Evolutionary conservation across 2,329 filamentous ascomycete species (phyloP).

Genomic region (Ceratocystis albifundus): DNA sequence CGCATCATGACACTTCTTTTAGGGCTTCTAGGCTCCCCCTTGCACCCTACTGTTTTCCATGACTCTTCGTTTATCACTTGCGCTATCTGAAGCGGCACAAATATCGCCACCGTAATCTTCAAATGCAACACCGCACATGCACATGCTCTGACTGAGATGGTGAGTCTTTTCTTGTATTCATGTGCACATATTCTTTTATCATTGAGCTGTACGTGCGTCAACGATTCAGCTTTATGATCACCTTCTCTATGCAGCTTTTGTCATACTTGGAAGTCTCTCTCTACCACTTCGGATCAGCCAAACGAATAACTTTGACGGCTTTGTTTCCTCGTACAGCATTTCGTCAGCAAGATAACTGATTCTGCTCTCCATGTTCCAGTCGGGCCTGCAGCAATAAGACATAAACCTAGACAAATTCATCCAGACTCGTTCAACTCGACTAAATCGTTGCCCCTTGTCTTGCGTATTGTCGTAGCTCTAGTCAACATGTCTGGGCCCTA

Average conservation of each 20-base stretch:
- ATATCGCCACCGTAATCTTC: background rate
- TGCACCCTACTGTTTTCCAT: background rate
- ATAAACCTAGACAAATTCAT: too few species aligned
- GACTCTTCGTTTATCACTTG: background rate
- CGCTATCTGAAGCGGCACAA: background rate
- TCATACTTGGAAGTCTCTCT: background rate
- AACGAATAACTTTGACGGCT: background rate
- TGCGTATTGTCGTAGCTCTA: background rate
- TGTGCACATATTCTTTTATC: background rate
- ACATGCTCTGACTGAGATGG: too few species aligned
- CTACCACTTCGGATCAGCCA: background rate
- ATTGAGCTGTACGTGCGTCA: background rate
- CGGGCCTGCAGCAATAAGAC: too few species aligned
- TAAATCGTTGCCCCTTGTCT: too few species aligned
- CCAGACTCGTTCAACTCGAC: too few species aligned
- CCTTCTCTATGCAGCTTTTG: background rate
- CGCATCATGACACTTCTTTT: slow-evolving; percentile 7
- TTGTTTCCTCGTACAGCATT: too few species aligned
- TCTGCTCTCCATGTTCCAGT: too few species aligned
- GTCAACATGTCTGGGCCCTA: background rate
- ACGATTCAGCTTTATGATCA: background rate
- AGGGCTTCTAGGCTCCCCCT: background rate
- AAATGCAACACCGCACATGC: background rate
- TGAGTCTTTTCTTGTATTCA: background rate
- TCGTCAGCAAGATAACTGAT: too few species aligned